Evolutionary conservation across 2,329 filamentous ascomycete genomes (phyloP).

Genomic region (Colletotrichum simmondsii): DNA sequence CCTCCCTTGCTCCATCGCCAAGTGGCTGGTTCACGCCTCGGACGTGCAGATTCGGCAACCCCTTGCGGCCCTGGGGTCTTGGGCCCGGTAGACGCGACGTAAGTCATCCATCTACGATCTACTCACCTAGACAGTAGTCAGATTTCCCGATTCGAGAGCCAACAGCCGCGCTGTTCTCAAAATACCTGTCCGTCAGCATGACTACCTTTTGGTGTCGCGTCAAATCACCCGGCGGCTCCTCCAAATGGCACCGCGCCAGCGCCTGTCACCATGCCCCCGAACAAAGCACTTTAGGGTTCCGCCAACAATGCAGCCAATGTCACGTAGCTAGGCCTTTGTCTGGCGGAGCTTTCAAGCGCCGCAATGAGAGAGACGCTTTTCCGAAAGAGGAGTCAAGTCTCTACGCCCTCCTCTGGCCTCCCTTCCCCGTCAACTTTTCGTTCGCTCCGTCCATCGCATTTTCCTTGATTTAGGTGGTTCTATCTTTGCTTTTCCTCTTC

Average conservation of each 20-base stretch:
- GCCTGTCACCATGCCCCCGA: neutral
- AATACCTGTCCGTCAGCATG: neutral
- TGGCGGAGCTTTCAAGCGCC: constrained; percentile 11
- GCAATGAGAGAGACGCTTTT: neutral
- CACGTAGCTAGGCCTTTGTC: neutral
- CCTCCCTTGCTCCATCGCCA: constrained; percentile 17
- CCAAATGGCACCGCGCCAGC: neutral
- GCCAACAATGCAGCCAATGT: constrained; percentile 6
- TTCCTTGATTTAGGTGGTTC: neutral
- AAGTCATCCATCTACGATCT: neutral
- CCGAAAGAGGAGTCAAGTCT: constrained; percentile 1
- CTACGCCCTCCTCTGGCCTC: neutral
- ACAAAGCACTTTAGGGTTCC: neutral
- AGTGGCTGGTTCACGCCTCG: neutral
- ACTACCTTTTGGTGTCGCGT: neutral
- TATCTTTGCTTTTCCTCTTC: neutral
- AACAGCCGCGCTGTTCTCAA: neutral
- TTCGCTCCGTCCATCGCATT: neutral
- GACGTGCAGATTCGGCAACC: constrained; percentile 2
- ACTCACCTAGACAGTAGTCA: neutral
- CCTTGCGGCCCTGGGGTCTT: neutral
- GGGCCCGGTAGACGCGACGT: neutral
- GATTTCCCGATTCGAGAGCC: neutral
- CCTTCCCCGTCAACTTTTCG: neutral
- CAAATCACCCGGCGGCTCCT: neutral